Evolutionary conservation across 805 yeast genomes (phyloP), one percentile per base, ranked within the genome.

Genomic region (Myxozyma sirexii): DNA sequence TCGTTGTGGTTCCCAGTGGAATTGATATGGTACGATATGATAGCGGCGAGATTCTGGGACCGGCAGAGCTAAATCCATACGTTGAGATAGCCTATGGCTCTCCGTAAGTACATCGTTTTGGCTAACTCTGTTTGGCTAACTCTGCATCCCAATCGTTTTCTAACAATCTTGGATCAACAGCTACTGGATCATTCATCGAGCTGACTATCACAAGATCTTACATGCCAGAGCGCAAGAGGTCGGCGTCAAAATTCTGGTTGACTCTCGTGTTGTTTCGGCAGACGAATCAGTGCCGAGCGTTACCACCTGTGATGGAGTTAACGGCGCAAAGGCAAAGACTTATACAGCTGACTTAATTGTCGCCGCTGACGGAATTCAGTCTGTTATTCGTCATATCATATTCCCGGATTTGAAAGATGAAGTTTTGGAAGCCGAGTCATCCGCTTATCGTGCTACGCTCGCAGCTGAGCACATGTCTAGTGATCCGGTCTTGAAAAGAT

Each of bases 341-440:
- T 60, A 59, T 27, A 35, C 46, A 13, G 57, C 64, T 7, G 64
- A 61, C 46, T 24, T 61, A 3, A 42, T 61, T 21, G 45, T 61
- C 33, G 64, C 54, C 24, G 64, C 64, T n/a, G 64, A 61, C 35
- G 64, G 64, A 15, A 59, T 61, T 23, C 46, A 55, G 19, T 61
- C 64, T 5, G 23, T 26, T 29, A n/a, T 47, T n/a, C 59, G 59
- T n/a, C 23, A 13, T 4, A 12, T 19, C 27, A n/a, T 57, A 5
- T 42, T 57, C 26, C 52, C 60, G 26, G 52, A 51, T 23, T 50
- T 57, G 17, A 51, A 29, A 4, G 52, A 24, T 23, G 57, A 44
- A 13, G 39, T 53, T 39, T n/a, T 37, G 15, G 57, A 53, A 29
- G 37, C 64, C n/a, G 62, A 56, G 5, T 48, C 52, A 13, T 41